Evolutionary conservation across 2,329 filamentous ascomycete genomes (phyloP), one percentile per base, ranked within the genome.

Genomic region (Botrytis hyacinthi): DNA sequence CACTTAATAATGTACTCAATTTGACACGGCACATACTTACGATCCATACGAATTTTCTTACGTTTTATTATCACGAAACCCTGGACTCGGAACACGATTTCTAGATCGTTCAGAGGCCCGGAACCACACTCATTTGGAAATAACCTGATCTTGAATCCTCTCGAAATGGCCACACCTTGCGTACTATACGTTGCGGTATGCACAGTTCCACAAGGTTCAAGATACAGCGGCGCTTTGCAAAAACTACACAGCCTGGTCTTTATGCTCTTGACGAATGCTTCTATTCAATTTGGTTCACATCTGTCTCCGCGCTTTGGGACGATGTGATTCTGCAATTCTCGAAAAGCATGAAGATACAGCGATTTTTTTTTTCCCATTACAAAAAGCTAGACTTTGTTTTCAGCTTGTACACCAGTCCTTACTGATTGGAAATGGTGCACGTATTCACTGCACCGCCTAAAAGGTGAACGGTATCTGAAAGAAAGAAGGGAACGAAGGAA

Each of bases 391-490:
- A 40, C 32, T 29, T 29, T 20, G 22, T 16, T 29, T 22, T 29
- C 65, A n/a, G 35, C 65, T 54, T 54, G 26, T 68, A 67, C 32
- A 40, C 29, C 65, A 20, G 66, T 69, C 48, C n/a, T 42, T 69
- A 69, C 48, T 3, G 48, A 69, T 69, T 48, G 35, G 40, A 32
- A 40, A 16, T 57, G 35, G 48, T 57, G 35, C 48, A 22, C n/a
- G 22, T n/a, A 57, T 12, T 32, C 18, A 54, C 18, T 37, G 26
- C 35, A 42, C 35, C 18, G n/a, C 48, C 35, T 29, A 7, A 54
- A 44, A 63, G 40, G 16, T 29, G n/a, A 62, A 12, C 7, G 14
- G n/a, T 29, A 29, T 29, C n/a, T 14, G 5, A 46, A 29, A 22
- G 40, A 10, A 65, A 51, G 65, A 16, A 22, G 32, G 26, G 16